phyloP scores from a whole-genome alignment of 306 rosid species.

The Begonia peltatifolia region DNA sequence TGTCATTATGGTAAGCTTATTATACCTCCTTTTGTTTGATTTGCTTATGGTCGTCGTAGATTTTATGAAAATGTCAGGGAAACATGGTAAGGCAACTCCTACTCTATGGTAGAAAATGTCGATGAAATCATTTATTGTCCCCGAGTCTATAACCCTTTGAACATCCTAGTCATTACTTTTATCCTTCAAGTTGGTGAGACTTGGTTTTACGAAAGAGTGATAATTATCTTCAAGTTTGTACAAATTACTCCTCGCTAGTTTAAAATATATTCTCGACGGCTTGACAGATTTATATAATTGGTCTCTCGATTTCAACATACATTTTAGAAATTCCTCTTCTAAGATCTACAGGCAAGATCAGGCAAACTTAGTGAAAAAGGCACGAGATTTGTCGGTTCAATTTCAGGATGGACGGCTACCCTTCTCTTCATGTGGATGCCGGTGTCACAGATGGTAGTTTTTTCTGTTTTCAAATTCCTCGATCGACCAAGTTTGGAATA shows the following conservation, averaged over 20 bases:
- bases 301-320: background rate
- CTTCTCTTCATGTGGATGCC: constrained; percentile 99
- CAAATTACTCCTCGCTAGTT: no score
- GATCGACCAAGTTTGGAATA: constrained; percentile 7
- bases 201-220: no score
- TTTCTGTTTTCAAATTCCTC: constrained; percentile 7
- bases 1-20: constrained; percentile 34
- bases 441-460: constrained; percentile 71
- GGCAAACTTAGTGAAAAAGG: constrained; percentile 74
- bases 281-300: no score
- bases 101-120: no score
- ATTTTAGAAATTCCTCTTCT: constrained; percentile 13
- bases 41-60: background rate
- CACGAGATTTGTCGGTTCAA: constrained; percentile 65
- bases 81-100: no score
- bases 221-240: no score
- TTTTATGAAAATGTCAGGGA: no score
- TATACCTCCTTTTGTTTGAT: background rate
- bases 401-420: constrained; percentile 97
- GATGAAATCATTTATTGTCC: no score
- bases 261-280: background rate
- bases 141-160: no score
- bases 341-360: constrained; percentile 49
- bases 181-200: no score
- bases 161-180: no score